Evolutionary conservation across 2,329 filamentous ascomycete species (phyloP).

Genomic region (Elsinoe fawcettii): DNA sequence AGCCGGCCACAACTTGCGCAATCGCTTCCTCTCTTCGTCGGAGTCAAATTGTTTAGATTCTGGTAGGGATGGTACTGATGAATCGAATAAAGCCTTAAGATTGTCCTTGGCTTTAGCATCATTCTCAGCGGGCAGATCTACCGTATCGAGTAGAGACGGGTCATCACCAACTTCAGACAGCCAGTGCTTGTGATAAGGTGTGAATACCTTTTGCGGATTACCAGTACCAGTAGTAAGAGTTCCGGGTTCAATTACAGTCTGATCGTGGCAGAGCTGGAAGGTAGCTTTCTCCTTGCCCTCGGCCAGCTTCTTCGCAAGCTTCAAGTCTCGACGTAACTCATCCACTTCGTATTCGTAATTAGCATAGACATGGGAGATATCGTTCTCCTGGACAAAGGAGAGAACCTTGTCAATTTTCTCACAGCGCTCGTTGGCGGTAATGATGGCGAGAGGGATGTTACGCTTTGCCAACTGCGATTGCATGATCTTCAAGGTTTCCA

Average conservation of each 20-base stretch:
- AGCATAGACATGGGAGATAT: slow-evolving; percentile 41
- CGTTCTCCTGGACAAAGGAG: slow-evolving; percentile 38
- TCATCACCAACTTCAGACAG: slow-evolving; percentile 36
- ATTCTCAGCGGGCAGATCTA: slow-evolving; percentile 36
- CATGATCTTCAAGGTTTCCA: slow-evolving; percentile 38
- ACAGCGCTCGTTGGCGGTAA: slow-evolving; percentile 36
- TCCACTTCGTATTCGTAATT: slow-evolving; percentile 43
- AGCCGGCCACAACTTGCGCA: slow-evolving; percentile 40
- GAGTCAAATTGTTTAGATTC: slow-evolving; percentile 36
- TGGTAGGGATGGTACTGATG: slow-evolving; percentile 32
- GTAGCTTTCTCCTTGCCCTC: slow-evolving; percentile 31
- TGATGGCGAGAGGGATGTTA: slow-evolving; percentile 43
- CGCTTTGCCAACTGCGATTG: slow-evolving; percentile 40
- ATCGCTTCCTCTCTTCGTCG: slow-evolving; percentile 33
- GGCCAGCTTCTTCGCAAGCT: slow-evolving; percentile 32
- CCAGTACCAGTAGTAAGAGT: slow-evolving; percentile 36
- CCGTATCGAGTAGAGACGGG: slow-evolving; percentile 37
- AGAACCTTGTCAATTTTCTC: slow-evolving; percentile 37
- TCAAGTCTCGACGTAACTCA: slow-evolving; percentile 40
- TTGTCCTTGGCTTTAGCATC: slow-evolving; percentile 38
- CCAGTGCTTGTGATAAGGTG: slow-evolving; percentile 44
- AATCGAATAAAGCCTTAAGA: slow-evolving; percentile 53
- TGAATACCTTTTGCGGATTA: slow-evolving; percentile 46
- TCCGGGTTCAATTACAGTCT: slow-evolving; percentile 42
- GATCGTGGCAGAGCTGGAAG: slow-evolving; percentile 42